A percentile compares a stretch with the other conserved stretches of the same genome.
These are phyloP conservation scores for Cerrena zonata DNA, from an alignment of 1,284 basidiomycete species.

Conservation along the genomic window DNA sequence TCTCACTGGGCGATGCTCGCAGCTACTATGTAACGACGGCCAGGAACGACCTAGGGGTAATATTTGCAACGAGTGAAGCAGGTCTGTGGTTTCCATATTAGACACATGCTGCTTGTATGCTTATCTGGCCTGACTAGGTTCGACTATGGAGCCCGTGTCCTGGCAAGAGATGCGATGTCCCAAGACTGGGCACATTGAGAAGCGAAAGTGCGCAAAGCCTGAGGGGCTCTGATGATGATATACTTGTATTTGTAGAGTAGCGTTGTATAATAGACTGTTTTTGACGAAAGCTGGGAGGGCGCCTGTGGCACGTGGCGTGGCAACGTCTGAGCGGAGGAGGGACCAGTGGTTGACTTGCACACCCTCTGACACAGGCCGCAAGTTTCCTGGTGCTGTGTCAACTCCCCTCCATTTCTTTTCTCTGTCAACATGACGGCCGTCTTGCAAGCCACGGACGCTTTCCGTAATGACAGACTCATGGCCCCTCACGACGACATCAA, in stretches of 20 bases:
- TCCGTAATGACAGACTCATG: slow-evolving; percentile 54
- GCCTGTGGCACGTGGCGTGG: not conserved
- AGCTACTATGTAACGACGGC: slow-evolving; percentile 95
- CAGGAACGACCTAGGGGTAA: slow-evolving; percentile 87
- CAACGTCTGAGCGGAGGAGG: not conserved
- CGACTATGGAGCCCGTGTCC: slow-evolving; percentile 76
- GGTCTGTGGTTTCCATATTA: slow-evolving; percentile 36
- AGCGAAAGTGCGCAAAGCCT: slow-evolving; percentile 86
- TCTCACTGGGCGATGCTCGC: slow-evolving; percentile 86
- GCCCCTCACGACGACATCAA: slow-evolving; percentile 51
- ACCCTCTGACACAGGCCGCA: not conserved
- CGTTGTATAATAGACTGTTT: not conserved
- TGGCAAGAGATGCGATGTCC: slow-evolving; percentile 93
- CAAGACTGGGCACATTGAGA: slow-evolving; percentile 74
- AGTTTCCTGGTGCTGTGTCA: slow-evolving; percentile 24
- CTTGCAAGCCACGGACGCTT: slow-evolving; percentile 51
- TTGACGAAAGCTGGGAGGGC: no score
- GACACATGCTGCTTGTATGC: not conserved
- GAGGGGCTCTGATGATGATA: slow-evolving; percentile 41
- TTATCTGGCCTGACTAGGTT: slow-evolving; percentile 39
- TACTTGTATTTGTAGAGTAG: not conserved
- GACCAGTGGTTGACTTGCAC: not conserved
- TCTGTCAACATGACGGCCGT: slow-evolving; percentile 53
- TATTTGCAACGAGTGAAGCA: slow-evolving; percentile 79
- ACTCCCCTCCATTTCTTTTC: slow-evolving; percentile 14